These are phyloP conservation scores for Auriscalpium microsporum DNA, from an alignment of 768 basidiomycete species.

Conservation along the genomic window DNA sequence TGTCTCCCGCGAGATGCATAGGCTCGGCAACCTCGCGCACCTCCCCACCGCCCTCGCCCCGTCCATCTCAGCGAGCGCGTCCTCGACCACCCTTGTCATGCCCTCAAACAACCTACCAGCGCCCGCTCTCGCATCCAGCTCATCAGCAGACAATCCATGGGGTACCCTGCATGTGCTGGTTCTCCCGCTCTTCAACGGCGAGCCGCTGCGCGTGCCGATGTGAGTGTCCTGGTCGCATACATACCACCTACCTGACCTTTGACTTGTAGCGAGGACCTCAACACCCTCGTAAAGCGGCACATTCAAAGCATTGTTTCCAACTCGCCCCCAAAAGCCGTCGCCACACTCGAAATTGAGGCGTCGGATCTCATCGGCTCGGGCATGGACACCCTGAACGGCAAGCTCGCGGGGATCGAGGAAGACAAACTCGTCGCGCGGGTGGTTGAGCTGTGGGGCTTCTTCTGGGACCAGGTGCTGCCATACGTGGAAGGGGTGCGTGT, in stretches of 20 bases:
- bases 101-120: conserved; percentile 13
- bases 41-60: conserved; percentile 43
- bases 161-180: conserved; percentile 77
- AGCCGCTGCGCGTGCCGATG: conserved; percentile 80
- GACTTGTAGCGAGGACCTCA: conserved; percentile 70
- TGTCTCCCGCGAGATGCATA: conserved; percentile 79
- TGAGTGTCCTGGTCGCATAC: conserved; percentile 25
- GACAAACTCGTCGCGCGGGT: conserved; percentile 68
- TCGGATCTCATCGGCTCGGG: conserved; percentile 77
- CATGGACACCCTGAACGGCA: conserved; percentile 89
- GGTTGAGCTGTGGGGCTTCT: conserved; percentile 88
- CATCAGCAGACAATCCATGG: conserved; percentile 66
- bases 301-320: conserved; percentile 66
- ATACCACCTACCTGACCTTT: not conserved
- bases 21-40: conserved; percentile 57
- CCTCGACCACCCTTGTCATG: conserved; percentile 37
- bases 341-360: conserved; percentile 68
- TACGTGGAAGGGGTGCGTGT: conserved; percentile 76
- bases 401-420: conserved; percentile 68
- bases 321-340: conserved; percentile 65
- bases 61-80: conserved; percentile 38
- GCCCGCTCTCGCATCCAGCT: conserved; percentile 17
- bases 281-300: conserved; percentile 70
- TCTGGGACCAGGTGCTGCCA: conserved; percentile 83
- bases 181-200: conserved; percentile 86